These are phyloP conservation scores for Venturia carpophila DNA, from an alignment of 2,329 filamentous ascomycete genomes.

Conservation along the genomic window DNA sequence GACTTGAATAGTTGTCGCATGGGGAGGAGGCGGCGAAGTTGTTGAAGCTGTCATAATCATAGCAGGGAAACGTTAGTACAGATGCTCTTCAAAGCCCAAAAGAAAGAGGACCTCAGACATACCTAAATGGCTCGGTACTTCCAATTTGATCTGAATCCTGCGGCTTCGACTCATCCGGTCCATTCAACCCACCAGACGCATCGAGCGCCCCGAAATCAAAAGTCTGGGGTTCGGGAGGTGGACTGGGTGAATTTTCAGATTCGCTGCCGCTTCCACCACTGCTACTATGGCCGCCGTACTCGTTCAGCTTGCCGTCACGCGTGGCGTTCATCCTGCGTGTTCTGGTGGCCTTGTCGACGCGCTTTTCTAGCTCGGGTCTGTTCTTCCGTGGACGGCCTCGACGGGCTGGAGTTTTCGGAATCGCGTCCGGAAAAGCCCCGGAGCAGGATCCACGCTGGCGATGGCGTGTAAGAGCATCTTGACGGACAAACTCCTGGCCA, in stretches of 20 bases:
- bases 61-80: not conserved
- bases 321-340: conserved; percentile 38
- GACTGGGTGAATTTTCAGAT: conserved; percentile 15
- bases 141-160: not conserved
- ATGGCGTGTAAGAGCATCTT: conserved; percentile 90
- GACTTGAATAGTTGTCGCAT: conserved; percentile 13
- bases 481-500: conserved; percentile 87
- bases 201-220: conserved; percentile 17
- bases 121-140: conserved; percentile 18
- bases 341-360: conserved; percentile 48
- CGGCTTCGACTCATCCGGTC: conserved; percentile 3
- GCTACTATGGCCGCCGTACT: conserved; percentile 11
- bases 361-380: conserved; percentile 51
- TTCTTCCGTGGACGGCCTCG: conserved; percentile 56
- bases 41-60: conserved; percentile 16
- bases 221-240: not conserved
- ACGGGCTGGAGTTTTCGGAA: conserved; percentile 35
- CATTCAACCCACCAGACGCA: conserved; percentile 7
- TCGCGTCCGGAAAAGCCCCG: conserved; percentile 78
- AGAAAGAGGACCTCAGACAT: not conserved
- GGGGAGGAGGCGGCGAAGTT: conserved; percentile 10
- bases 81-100: not conserved
- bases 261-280: conserved; percentile 4
- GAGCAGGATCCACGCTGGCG: conserved; percentile 94
- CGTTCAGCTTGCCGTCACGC: not conserved